Percentiles rank a stretch among this genome's conserved stretches.
Evolutionary conservation across 2,329 filamentous ascomycete species (phyloP).

Genomic region (Fusarium nygamai): DNA sequence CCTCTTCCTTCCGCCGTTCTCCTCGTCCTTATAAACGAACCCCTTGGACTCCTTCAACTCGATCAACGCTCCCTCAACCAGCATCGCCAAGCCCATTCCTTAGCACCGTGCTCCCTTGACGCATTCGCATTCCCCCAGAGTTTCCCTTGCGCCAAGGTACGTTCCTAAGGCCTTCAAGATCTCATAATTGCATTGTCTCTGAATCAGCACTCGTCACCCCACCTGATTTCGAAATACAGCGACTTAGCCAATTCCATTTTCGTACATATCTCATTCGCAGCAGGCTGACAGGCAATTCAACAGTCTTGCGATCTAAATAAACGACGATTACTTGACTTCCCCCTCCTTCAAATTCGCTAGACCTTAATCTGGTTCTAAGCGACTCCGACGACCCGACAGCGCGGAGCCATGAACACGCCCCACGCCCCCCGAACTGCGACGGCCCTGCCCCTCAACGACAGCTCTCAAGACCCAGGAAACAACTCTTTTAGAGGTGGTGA

Average conservation of each 20-base stretch:
- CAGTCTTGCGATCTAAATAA: conserved; percentile 8
- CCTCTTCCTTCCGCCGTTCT: conserved; percentile 28
- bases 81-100: conserved; percentile 25
- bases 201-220: conserved; percentile 30
- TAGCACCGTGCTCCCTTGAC: conserved; percentile 21
- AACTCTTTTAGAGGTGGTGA: conserved; percentile 30
- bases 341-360: conserved; percentile 19
- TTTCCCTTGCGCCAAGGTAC: conserved; percentile 33
- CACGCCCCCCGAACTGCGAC: conserved; percentile 41
- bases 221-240: conserved; percentile 11
- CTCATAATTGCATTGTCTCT: not conserved
- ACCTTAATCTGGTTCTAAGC: conserved; percentile 32
- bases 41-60: conserved; percentile 16
- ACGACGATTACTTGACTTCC: conserved; percentile 10
- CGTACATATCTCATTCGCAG: not conserved
- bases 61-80: conserved; percentile 28
- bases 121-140: conserved; percentile 14
- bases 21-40: conserved; percentile 14
- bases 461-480: conserved; percentile 21
- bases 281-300: conserved; percentile 18
- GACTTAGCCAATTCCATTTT: conserved; percentile 17
- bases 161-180: conserved; percentile 16
- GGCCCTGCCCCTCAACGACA: conserved; percentile 41
- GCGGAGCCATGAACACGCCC: conserved; percentile 47
- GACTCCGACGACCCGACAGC: conserved; percentile 33